phyloP scores from a whole-genome alignment of 1,284 basidiomycete genomes.

The Ceraceosorus guamensis region DNA sequence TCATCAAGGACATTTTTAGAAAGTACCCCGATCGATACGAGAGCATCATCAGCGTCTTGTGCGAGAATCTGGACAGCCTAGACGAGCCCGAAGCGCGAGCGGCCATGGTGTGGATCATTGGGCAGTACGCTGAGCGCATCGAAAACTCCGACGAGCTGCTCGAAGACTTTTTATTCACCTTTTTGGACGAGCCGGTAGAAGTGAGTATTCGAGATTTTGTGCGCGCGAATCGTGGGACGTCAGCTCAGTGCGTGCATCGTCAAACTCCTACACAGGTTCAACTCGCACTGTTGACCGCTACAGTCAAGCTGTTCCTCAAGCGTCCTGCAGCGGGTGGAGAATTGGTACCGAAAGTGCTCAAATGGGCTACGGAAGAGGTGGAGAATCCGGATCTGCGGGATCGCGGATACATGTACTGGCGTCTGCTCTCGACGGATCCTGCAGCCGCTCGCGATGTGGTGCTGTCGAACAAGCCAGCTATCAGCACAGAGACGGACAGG shows the following conservation, averaged over 20 bases:
- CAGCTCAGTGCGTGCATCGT: background rate
- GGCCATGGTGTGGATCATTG: constrained; percentile 96
- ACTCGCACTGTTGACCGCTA: constrained; percentile 84
- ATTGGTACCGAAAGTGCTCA: constrained; percentile 88
- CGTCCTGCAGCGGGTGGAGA: constrained; percentile 82
- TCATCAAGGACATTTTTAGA: constrained; percentile 96
- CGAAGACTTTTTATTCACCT: constrained; percentile 82
- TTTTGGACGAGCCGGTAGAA: constrained; percentile 87
- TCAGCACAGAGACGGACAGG: constrained; percentile 93
- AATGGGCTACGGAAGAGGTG: constrained; percentile 93
- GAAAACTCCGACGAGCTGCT: constrained; percentile 92
- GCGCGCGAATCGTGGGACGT: background rate
- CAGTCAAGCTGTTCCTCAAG: constrained; percentile 94
- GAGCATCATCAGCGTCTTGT: constrained; percentile 83
- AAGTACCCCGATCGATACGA: constrained; percentile 95
- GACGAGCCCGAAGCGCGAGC: constrained; percentile 96
- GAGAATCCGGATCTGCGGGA: constrained; percentile 96
- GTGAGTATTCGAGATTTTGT: constrained; percentile 52
- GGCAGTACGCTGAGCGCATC: constrained; percentile 92
- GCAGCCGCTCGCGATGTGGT: constrained; percentile 78
- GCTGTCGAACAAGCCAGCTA: constrained; percentile 86
- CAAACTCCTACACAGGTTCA: constrained; percentile 63
- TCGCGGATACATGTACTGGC: constrained; percentile 99
- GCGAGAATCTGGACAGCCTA: constrained; percentile 80
- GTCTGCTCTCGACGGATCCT: constrained; percentile 88